Evolutionary conservation across 2,329 filamentous ascomycete genomes (phyloP).

Genomic region (Exophiala bonariae): DNA sequence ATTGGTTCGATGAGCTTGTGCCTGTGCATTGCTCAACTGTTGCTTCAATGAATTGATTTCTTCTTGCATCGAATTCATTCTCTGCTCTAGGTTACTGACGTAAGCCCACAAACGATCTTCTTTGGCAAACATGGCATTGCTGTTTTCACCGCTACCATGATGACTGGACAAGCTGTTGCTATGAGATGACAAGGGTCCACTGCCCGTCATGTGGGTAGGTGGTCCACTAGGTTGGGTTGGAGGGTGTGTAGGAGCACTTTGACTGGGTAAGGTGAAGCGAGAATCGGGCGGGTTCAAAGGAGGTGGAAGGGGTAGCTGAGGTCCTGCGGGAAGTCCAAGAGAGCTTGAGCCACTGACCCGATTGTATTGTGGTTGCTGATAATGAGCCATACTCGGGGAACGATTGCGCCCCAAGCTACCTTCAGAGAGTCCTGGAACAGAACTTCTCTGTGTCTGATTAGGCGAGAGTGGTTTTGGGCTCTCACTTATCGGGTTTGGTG

Average conservation of each 20-base stretch:
- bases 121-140: conserved; percentile 28
- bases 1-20: conserved; percentile 2
- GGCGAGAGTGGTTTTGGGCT: conserved; percentile 75
- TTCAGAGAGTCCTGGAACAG: conserved; percentile 40
- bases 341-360: conserved; percentile 24
- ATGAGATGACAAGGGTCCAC: conserved; percentile 28
- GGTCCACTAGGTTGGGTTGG: conserved; percentile 33
- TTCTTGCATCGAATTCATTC: conserved; percentile 40
- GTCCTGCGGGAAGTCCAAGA: conserved; percentile 38
- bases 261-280: conserved; percentile 43
- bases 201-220: conserved; percentile 35
- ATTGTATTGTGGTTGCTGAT: conserved; percentile 37
- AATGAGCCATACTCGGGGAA: conserved; percentile 44
- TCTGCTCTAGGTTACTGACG: conserved; percentile 43
- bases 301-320: conserved; percentile 46
- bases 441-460: conserved; percentile 33
- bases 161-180: conserved; percentile 35
- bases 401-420: conserved; percentile 39
- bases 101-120: conserved; percentile 46
- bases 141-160: conserved; percentile 31
- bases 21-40: conserved; percentile 34
- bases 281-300: conserved; percentile 43
- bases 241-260: conserved; percentile 34
- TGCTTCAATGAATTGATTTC: conserved; percentile 43
- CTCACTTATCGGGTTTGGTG: conserved; percentile 74